Evolutionary conservation across 2,329 filamentous ascomycete genomes (phyloP).

Genomic region (Phialophora verrucosa): DNA sequence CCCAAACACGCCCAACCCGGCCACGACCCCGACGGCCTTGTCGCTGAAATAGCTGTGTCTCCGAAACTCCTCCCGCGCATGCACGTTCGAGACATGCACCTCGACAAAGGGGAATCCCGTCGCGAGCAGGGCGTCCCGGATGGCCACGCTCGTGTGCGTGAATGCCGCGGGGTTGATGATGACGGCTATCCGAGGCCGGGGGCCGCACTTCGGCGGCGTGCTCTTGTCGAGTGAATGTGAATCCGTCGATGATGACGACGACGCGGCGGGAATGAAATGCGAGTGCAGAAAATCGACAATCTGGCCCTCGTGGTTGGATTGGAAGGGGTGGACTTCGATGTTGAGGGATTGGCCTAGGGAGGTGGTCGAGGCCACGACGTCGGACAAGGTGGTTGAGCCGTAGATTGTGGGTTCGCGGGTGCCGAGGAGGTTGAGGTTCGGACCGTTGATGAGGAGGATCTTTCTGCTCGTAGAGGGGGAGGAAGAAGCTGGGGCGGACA

Average conservation of each 20-base stretch:
- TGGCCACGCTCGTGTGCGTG: slow-evolving; percentile 76
- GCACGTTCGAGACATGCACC: slow-evolving; percentile 77
- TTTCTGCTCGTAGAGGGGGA: slow-evolving; percentile 39
- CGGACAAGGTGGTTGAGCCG: slow-evolving; percentile 69
- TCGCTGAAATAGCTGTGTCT: slow-evolving; percentile 75
- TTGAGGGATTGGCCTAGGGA: slow-evolving; percentile 58
- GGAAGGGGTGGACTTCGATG: slow-evolving; percentile 64
- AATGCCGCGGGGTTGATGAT: slow-evolving; percentile 77
- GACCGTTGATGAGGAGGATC: slow-evolving; percentile 79
- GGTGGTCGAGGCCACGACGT: slow-evolving; percentile 61
- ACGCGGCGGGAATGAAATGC: slow-evolving; percentile 41
- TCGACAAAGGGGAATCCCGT: slow-evolving; percentile 77
- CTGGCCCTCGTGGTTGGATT: slow-evolving; percentile 79
- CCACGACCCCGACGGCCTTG: slow-evolving; percentile 75
- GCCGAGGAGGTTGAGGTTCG: slow-evolving; percentile 80
- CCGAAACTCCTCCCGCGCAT: slow-evolving; percentile 71
- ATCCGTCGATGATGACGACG: slow-evolving; percentile 4
- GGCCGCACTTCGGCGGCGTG: too few relatives aligned
- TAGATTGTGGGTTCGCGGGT: slow-evolving; percentile 76
- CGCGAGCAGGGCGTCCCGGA: slow-evolving; percentile 74
- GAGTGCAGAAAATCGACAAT: slow-evolving; percentile 75
- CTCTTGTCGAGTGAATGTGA: too few relatives aligned
- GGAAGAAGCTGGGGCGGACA: neutral
- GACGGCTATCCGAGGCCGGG: slow-evolving; percentile 36
- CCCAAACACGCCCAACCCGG: slow-evolving; percentile 68